Conservation (phyloP, 75 land plant species). For the Selaginella moellendorffii region DNA sequence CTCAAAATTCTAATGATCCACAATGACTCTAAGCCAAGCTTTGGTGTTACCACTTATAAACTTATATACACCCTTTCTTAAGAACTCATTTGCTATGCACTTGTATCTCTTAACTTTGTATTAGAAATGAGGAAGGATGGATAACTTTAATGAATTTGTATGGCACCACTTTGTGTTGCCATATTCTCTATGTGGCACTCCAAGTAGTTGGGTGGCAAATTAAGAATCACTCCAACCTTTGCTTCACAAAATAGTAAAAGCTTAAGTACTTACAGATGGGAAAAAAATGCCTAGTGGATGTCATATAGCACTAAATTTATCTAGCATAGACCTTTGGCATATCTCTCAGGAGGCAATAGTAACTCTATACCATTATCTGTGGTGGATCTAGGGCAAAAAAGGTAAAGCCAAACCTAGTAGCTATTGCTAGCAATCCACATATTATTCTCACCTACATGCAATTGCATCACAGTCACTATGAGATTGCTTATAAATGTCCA, state of each 20-base stretch:
- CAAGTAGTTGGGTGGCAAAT: conserved; percentile 59
- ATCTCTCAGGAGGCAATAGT: not conserved
- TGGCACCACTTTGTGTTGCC: conserved; percentile 42
- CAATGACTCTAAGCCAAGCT: conserved; percentile 46
- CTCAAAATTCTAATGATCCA: conserved; percentile 57
- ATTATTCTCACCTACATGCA: too few species aligned
- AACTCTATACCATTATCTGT: conserved; percentile 16
- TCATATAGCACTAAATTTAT: conserved; percentile 57
- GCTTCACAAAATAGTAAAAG: too few species aligned
- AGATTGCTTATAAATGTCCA: too few species aligned
- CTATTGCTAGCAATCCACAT: too few species aligned
- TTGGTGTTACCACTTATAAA: conserved; percentile 18
- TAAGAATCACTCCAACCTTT: conserved; percentile 51
- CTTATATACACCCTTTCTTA: conserved; percentile 20
- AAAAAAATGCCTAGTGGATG: conserved; percentile 29
- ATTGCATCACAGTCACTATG: too few species aligned
- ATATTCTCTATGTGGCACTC: conserved; percentile 49
- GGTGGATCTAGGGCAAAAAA: conserved; percentile 19
- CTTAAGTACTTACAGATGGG: conserved; percentile 13
- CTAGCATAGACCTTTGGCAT: conserved; percentile 45
- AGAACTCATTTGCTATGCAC: conserved; percentile 27
- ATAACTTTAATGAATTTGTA: conserved; percentile 33
- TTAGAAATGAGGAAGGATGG: conserved; percentile 25
- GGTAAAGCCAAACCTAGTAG: conserved; percentile 32
- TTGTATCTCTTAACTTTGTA: too few species aligned